A percentile compares a stretch with the other conserved stretches of the same genome.
Evolutionary conservation across 1,139 yeast genomes (phyloP).

Genomic region (Schwanniomyces etchellsii): DNA sequence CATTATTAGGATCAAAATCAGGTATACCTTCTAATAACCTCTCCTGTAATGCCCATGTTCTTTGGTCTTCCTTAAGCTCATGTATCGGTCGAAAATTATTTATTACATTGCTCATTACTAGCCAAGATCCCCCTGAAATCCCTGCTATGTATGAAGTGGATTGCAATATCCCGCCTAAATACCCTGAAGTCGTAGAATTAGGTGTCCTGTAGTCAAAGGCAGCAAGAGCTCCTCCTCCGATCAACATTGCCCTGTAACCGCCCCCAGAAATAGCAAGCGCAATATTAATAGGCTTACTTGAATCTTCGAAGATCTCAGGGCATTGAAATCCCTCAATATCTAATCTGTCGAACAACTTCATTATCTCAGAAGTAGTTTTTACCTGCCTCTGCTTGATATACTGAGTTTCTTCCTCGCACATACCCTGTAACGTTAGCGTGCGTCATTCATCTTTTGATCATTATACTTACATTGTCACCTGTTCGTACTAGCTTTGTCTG

Average conservation of each 20-base stretch:
- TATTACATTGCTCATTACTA: constrained; percentile 45
- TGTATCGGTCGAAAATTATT: constrained; percentile 41
- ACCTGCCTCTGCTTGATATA: constrained; percentile 31
- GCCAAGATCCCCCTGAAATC: constrained; percentile 70
- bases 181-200: constrained; percentile 18
- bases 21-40: constrained; percentile 55
- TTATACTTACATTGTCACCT: constrained; percentile 27
- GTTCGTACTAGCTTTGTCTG: constrained; percentile 25
- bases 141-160: constrained; percentile 53
- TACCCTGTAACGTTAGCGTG: constrained; percentile 9
- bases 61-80: constrained; percentile 18
- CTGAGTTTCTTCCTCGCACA: constrained; percentile 25
- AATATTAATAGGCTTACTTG: constrained; percentile 28
- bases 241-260: constrained; percentile 63
- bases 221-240: constrained; percentile 56
- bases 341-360: constrained; percentile 27
- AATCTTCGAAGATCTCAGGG: constrained; percentile 10
- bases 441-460: neutral
- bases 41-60: constrained; percentile 40
- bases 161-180: constrained; percentile 49
- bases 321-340: constrained; percentile 34
- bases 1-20: constrained; percentile 27
- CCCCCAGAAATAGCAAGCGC: constrained; percentile 71
- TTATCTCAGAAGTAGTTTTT: constrained; percentile 25
- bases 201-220: constrained; percentile 48